Evolutionary conservation across 1,284 basidiomycete species (phyloP).

Genomic region (Ceratobasidium sp.): DNA sequence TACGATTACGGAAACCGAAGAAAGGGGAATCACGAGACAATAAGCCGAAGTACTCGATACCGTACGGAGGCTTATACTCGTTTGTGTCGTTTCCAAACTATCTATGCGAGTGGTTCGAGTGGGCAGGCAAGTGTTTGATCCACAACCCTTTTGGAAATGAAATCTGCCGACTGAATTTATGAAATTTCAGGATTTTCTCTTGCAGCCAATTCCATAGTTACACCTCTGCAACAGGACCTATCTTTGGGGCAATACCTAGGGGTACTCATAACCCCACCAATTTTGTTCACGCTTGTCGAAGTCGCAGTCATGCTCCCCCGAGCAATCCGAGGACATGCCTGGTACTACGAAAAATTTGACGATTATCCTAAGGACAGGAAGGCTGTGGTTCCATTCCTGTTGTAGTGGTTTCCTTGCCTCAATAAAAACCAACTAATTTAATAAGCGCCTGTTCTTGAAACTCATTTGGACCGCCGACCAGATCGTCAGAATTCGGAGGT

Average conservation of each 20-base stretch:
- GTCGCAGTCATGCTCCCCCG: constrained; percentile 81
- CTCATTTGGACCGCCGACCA: too few species aligned
- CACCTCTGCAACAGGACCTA: constrained; percentile 19
- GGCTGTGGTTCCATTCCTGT: constrained; percentile 74
- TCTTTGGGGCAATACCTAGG: background rate
- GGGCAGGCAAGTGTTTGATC: constrained; percentile 65
- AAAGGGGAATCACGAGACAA: constrained; percentile 51
- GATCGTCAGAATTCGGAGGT: too few species aligned
- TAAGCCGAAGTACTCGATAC: constrained; percentile 79
- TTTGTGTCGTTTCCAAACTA: constrained; percentile 90
- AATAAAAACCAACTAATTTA: too few species aligned
- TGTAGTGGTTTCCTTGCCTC: constrained; percentile 55
- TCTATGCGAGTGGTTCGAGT: constrained; percentile 91
- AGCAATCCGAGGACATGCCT: constrained; percentile 81
- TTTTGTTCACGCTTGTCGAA: constrained; percentile 80
- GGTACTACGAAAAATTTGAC: constrained; percentile 81
- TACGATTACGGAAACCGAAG: constrained; percentile 63
- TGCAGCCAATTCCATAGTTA: constrained; percentile 38
- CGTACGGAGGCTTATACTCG: constrained; percentile 81
- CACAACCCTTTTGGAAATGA: too few species aligned
- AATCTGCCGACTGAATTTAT: background rate
- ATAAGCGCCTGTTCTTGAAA: too few species aligned
- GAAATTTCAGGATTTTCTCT: constrained; percentile 43
- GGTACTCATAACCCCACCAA: constrained; percentile 67
- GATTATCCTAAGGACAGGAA: constrained; percentile 76